Conservation (phyloP, 495 filamentous ascomycete genomes). For the Penicillium turbatum region DNA sequence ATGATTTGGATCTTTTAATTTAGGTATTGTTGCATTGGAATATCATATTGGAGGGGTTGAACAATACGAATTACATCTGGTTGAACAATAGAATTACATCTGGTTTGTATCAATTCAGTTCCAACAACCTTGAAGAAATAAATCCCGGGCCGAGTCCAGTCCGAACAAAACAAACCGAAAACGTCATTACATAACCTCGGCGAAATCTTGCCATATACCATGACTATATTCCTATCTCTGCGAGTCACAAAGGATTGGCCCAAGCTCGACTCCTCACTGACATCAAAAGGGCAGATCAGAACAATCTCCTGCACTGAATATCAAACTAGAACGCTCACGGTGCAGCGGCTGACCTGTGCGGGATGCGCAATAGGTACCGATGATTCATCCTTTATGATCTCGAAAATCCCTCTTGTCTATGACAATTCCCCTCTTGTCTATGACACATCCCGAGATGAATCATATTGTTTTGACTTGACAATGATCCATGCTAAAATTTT, state of each 20-base stretch:
- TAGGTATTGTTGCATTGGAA: background rate
- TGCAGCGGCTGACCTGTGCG: constrained; percentile 18
- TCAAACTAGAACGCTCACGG: constrained; percentile 3
- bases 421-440: constrained; percentile 15
- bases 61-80: too few species aligned
- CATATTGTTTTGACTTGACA: constrained; percentile 19
- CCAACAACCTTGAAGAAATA: background rate
- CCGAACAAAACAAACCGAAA: background rate
- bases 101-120: background rate
- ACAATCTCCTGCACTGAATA: background rate
- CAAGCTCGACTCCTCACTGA: background rate
- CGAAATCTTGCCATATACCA: too few species aligned
- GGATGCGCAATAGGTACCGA: constrained; percentile 1
- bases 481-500: background rate
- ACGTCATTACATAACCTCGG: constrained; percentile 1
- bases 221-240: too few species aligned
- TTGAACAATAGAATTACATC: too few species aligned
- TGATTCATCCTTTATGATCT: constrained; percentile 29
- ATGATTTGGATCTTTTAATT: background rate
- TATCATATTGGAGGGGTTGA: background rate
- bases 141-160: background rate
- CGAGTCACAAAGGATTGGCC: background rate
- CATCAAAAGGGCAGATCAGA: background rate
- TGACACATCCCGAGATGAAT: constrained; percentile 21
- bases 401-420: too few species aligned